Evolutionary conservation across 768 basidiomycete genomes (phyloP).

Genomic region (Pulveroboletus ravenelii): DNA sequence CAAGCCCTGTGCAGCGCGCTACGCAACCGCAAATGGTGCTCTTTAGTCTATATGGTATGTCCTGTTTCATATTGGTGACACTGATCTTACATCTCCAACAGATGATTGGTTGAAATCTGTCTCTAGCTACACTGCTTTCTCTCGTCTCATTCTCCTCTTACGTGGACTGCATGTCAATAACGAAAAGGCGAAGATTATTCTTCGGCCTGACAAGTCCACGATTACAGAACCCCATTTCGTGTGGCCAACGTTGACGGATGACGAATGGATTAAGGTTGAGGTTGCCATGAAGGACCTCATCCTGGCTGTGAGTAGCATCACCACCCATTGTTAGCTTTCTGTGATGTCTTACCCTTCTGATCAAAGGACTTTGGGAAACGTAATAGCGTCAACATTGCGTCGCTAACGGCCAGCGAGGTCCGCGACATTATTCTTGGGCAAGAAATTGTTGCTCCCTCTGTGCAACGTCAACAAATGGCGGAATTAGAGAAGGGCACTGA

Average conservation of each 20-base stretch:
- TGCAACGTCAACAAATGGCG: constrained; percentile 98
- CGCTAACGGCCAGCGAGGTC: constrained; percentile 92
- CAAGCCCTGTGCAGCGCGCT: constrained; percentile 54
- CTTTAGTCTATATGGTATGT: constrained; percentile 87
- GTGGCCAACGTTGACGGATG: constrained; percentile 89
- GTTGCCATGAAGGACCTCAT: constrained; percentile 98
- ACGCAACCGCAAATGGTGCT: constrained; percentile 99
- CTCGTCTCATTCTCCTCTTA: constrained; percentile 91
- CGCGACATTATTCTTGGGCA: constrained; percentile 98
- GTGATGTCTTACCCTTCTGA: constrained; percentile 13
- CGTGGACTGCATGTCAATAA: constrained; percentile 99
- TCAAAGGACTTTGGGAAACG: constrained; percentile 93
- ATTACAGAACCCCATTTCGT: constrained; percentile 98
- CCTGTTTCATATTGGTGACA: not conserved
- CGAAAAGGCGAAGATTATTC: constrained; percentile 97
- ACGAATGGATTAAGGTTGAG: constrained; percentile 99
- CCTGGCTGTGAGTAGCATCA: constrained; percentile 52
- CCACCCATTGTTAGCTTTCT: not conserved
- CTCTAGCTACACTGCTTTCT: constrained; percentile 98
- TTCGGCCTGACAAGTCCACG: constrained; percentile 95
- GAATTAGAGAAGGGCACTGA: constrained; percentile 96
- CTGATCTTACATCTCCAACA: constrained; percentile 23
- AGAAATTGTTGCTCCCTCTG: constrained; percentile 93
- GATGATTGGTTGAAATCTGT: constrained; percentile 99
- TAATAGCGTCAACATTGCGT: constrained; percentile 98